Evolutionary conservation across 331 rosid genomes (phyloP).

Genomic region (Arachis monticola): DNA sequence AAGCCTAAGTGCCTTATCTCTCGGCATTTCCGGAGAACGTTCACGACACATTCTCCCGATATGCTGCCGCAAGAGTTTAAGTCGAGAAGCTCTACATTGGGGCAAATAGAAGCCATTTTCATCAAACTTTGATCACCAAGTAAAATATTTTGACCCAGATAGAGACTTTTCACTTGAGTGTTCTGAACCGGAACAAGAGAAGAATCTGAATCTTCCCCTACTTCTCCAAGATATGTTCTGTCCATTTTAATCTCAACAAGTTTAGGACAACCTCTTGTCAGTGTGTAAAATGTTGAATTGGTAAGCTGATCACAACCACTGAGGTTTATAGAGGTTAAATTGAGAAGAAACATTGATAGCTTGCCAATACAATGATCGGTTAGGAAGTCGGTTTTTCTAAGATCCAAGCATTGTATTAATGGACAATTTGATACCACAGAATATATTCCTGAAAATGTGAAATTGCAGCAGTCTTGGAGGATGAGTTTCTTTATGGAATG

Average conservation of each 20-base stretch:
- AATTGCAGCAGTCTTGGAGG: constrained; percentile 36
- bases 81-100: constrained; percentile 41
- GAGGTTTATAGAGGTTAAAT: constrained; percentile 57
- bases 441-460: constrained; percentile 45
- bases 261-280: constrained; percentile 52
- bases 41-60: constrained; percentile 48
- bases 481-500: constrained; percentile 52
- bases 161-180: constrained; percentile 42
- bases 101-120: constrained; percentile 35
- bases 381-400: constrained; percentile 50
- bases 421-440: constrained; percentile 48
- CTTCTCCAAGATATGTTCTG: constrained; percentile 37
- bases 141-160: constrained; percentile 47
- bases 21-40: neutral
- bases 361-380: constrained; percentile 48
- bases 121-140: constrained; percentile 34
- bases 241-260: constrained; percentile 58
- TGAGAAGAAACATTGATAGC: constrained; percentile 48
- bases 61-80: constrained; percentile 43
- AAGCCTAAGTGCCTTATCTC: no score
- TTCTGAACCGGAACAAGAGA: constrained; percentile 30
- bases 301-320: constrained; percentile 52
- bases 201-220: constrained; percentile 28
- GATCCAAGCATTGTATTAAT: constrained; percentile 51
- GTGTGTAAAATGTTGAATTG: constrained; percentile 50